A percentile compares a stretch with the other conserved stretches of the same genome.
Conservation (phyloP, 306 rosid species). For the Trifolium fragiferum region DNA sequence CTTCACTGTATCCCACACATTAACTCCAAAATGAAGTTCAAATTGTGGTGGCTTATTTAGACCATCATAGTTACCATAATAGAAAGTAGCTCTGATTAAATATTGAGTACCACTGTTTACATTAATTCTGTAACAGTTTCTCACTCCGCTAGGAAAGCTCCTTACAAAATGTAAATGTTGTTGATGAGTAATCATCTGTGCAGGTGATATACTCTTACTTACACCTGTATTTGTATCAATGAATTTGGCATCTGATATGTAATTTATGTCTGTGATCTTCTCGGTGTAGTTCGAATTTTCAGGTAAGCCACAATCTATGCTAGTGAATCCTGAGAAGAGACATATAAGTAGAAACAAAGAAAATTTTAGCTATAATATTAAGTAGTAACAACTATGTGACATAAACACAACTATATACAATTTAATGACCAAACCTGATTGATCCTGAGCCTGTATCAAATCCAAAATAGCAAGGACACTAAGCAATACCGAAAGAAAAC, state of each 20-base stretch:
- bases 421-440: neutral
- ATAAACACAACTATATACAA: too few relatives aligned
- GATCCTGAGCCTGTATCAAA: conserved; percentile 3
- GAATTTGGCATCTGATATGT: conserved; percentile 58
- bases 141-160: conserved; percentile 60
- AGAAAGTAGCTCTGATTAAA: neutral
- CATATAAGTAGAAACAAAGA: neutral
- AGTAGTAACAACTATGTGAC: neutral
- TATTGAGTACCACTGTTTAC: neutral
- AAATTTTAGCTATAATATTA: neutral
- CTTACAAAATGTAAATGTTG: conserved; percentile 43
- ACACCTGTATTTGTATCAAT: conserved; percentile 40
- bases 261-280: conserved; percentile 37
- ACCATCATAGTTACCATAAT: neutral
- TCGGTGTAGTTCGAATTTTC: conserved; percentile 41
- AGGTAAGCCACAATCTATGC: conserved; percentile 65
- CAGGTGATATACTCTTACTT: conserved; percentile 30
- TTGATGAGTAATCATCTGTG: neutral
- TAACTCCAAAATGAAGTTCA: neutral
- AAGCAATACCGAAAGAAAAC: neutral
- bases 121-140: conserved; percentile 55
- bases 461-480: too few relatives aligned
- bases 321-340: conserved; percentile 35
- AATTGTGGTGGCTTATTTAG: neutral
- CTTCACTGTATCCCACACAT: neutral